phyloP scores from a whole-genome alignment of 2,329 filamentous ascomycete genomes.

The Fusarium circinatum region DNA sequence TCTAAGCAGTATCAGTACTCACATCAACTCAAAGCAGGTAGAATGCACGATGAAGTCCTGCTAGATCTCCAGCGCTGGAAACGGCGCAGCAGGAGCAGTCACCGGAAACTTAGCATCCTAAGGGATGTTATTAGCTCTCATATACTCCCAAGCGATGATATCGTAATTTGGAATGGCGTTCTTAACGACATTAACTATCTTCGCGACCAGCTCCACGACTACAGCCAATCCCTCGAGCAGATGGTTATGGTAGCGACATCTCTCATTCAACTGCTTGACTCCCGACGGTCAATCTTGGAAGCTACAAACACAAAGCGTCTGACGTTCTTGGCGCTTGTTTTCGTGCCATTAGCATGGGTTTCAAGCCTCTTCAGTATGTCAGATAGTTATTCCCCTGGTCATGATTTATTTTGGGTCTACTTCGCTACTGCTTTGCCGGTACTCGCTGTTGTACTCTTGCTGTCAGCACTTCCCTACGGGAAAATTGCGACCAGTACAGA shows the following conservation, averaged over 20 bases:
- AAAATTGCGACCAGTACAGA: fast-evolving
- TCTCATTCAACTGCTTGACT: not conserved
- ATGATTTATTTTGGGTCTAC: not conserved
- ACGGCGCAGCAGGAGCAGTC: not conserved
- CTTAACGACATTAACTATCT: not conserved
- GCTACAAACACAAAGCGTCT: not conserved
- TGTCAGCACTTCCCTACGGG: fast-evolving
- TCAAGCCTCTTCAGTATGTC: not conserved
- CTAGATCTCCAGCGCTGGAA: not conserved
- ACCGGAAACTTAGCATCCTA: fast-evolving
- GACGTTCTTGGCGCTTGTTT: fast-evolving
- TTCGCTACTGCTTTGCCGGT: not conserved
- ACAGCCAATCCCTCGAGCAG: not conserved
- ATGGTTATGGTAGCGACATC: not conserved
- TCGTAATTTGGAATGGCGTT: fast-evolving
- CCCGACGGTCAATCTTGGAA: fast-evolving
- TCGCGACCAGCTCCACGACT: not conserved
- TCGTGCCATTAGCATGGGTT: not conserved
- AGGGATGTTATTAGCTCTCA: fast-evolving
- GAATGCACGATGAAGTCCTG: not conserved
- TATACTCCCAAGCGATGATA: no score
- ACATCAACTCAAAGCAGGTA: fast-evolving
- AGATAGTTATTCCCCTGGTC: fast-evolving
- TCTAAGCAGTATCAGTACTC: not conserved
- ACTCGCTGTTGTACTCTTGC: fast-evolving